Evolutionary conservation across 2,329 filamentous ascomycete species (phyloP).

Genomic region (Cucurbitaria berberidis): DNA sequence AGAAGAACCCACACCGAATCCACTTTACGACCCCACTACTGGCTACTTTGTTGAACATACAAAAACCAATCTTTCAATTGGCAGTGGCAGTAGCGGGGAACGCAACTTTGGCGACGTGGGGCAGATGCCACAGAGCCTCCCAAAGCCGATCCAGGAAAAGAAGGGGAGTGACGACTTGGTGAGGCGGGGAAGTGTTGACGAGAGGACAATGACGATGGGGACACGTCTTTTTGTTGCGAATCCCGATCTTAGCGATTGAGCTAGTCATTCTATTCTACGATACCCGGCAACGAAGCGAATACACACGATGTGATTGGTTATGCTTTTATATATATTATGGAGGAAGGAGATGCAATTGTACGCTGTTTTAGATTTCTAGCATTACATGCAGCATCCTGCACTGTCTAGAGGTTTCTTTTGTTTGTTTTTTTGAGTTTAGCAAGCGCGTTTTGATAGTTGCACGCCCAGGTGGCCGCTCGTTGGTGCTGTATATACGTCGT

Average conservation of each 20-base stretch:
- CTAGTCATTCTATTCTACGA: conserved; percentile 31
- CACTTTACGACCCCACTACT: conserved; percentile 39
- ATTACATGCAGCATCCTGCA: not conserved
- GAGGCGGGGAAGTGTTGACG: conserved; percentile 81
- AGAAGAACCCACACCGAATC: conserved; percentile 56
- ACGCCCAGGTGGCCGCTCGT: conserved; percentile 22
- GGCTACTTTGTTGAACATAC: conserved; percentile 54
- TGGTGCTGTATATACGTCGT: conserved; percentile 13
- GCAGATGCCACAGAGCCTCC: conserved; percentile 52
- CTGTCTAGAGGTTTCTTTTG: not conserved
- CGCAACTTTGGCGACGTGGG: conserved; percentile 61
- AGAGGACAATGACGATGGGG: conserved; percentile 75
- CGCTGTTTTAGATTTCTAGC: no score
- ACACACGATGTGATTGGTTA: not conserved
- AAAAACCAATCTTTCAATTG: conserved; percentile 50
- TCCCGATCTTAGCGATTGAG: conserved; percentile 67
- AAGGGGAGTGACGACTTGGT: conserved; percentile 74
- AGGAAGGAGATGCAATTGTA: not conserved
- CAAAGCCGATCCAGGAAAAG: conserved; percentile 51
- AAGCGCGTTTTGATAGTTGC: not conserved
- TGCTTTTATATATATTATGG: not conserved
- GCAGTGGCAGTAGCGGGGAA: conserved; percentile 53
- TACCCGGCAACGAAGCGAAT: conserved; percentile 34
- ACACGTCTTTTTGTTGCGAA: conserved; percentile 84
- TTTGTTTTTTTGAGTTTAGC: conserved; percentile 3